Percentiles rank a stretch among this genome's conserved stretches.
Conservation (phyloP, 2,329 filamentous ascomycete species). For the Alternaria metachromatica region DNA sequence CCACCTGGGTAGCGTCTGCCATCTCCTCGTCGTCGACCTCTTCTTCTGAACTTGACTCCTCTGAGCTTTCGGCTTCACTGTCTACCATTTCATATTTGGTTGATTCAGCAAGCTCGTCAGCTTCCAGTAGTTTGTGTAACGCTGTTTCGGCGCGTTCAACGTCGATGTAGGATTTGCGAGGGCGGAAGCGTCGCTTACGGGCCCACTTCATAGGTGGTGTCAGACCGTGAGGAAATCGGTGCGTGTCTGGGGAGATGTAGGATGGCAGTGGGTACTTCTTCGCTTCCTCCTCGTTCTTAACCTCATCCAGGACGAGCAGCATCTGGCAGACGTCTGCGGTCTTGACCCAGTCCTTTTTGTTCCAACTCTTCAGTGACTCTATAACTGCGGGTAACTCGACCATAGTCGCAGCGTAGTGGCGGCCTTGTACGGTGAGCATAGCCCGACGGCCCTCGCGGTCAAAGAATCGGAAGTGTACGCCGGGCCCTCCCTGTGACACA, state of each 20-base stretch:
- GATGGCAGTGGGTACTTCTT: slow-evolving; percentile 67
- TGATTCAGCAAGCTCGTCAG: slow-evolving; percentile 69
- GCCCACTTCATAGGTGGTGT: slow-evolving; percentile 89
- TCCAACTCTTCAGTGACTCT: slow-evolving; percentile 93
- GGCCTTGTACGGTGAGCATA: slow-evolving; percentile 71
- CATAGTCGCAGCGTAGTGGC: slow-evolving; percentile 76
- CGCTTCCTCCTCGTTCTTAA: slow-evolving; percentile 62
- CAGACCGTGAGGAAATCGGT: slow-evolving; percentile 82
- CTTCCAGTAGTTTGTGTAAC: slow-evolving; percentile 74
- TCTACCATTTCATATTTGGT: slow-evolving; percentile 64
- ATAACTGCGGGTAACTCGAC: slow-evolving; percentile 87
- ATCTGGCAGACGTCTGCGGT: slow-evolving; percentile 89
- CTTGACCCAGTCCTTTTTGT: slow-evolving; percentile 85
- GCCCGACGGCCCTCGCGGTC: slow-evolving; percentile 76
- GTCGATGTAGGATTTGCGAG: slow-evolving; percentile 80
- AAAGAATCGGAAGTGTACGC: slow-evolving; percentile 82
- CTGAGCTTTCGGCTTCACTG: slow-evolving; percentile 54
- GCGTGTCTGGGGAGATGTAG: slow-evolving; percentile 71
- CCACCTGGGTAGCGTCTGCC: slow-evolving; percentile 44
- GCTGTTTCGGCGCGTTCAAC: slow-evolving; percentile 84
- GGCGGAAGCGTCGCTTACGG: slow-evolving; percentile 80
- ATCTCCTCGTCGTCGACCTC: slow-evolving; percentile 51
- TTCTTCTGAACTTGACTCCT: slow-evolving; percentile 46
- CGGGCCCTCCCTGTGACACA: slow-evolving; percentile 70
- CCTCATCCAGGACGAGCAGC: slow-evolving; percentile 76